phyloP scores from a whole-genome alignment of 805 yeast species.

The Saturnispora galanensis region DNA sequence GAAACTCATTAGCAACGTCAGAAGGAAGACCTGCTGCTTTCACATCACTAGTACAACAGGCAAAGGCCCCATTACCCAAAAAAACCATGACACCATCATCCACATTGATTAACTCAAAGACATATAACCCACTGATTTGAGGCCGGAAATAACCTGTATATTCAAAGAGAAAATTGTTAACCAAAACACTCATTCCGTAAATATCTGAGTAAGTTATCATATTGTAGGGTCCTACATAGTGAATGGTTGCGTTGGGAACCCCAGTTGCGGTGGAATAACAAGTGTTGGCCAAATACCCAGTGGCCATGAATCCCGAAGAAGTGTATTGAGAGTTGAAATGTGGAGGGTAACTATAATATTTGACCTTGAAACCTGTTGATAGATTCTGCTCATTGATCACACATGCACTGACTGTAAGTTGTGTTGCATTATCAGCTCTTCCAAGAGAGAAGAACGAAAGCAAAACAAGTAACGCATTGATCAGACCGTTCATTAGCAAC shows the following conservation, averaged over 20 bases:
- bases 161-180: conserved; percentile 7
- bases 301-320: not conserved
- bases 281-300: not conserved
- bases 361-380: not conserved
- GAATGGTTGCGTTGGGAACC: not conserved
- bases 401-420: conserved; percentile 1
- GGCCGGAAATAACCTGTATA: conserved; percentile 15
- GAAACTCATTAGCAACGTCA: not conserved
- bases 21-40: conserved; percentile 1
- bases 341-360: not conserved
- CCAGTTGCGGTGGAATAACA: not conserved
- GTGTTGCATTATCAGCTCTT: no score
- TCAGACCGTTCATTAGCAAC: no score
- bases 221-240: no score
- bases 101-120: conserved; percentile 13
- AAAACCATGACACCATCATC: conserved; percentile 26
- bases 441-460: no score
- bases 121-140: conserved; percentile 20
- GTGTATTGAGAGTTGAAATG: not conserved
- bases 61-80: conserved; percentile 24
- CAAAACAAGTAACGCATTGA: no score
- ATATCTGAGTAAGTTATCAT: no score
- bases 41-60: conserved; percentile 21
- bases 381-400: not conserved
- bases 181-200: no score